Evolutionary conservation across 306 rosid genomes (phyloP).

Genomic region (Malus fusca): DNA sequence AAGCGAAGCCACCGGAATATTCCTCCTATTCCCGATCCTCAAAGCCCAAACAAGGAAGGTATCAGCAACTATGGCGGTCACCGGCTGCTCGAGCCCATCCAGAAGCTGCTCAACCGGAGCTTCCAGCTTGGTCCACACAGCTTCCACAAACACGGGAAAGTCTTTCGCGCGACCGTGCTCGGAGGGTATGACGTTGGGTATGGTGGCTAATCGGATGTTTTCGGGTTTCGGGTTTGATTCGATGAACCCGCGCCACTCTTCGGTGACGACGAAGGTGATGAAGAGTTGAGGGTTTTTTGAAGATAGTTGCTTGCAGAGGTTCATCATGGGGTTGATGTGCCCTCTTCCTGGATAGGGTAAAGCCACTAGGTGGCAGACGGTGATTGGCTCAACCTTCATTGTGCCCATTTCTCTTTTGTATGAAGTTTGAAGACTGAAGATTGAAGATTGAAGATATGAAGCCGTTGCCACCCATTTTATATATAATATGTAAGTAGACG

Average conservation of each 20-base stretch:
- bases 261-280: constrained; percentile 39
- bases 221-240: constrained; percentile 22
- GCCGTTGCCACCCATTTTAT: neutral
- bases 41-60: neutral
- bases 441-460: too few relatives aligned
- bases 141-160: constrained; percentile 33
- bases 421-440: too few relatives aligned
- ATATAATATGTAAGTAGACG: neutral
- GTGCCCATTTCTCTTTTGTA: too few relatives aligned
- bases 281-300: constrained; percentile 6
- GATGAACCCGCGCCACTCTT: constrained; percentile 38
- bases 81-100: constrained; percentile 15
- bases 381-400: too few relatives aligned
- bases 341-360: constrained; percentile 1
- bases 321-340: constrained; percentile 58
- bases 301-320: constrained; percentile 32
- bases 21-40: constrained; percentile 25
- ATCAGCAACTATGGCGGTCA: constrained; percentile 14
- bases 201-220: constrained; percentile 22
- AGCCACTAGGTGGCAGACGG: too few relatives aligned
- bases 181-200: constrained; percentile 42
- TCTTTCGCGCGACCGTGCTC: constrained; percentile 28
- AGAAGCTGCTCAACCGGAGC: constrained; percentile 31
- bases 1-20: constrained; percentile 36
- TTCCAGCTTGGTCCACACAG: constrained; percentile 42